Conservation (phyloP, 179 eudicot genomes). For the Pouteria campechiana region DNA sequence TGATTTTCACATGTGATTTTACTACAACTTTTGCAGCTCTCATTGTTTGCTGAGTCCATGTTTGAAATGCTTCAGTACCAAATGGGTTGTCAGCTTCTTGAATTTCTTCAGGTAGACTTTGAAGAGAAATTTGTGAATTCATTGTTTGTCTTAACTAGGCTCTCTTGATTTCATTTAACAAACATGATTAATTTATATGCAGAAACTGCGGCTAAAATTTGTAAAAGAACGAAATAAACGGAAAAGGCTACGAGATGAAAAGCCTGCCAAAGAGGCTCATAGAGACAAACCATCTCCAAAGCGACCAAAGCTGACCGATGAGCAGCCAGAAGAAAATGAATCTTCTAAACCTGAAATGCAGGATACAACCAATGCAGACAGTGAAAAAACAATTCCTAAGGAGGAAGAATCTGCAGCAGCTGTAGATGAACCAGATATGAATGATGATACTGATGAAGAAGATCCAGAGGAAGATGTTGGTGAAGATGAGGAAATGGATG, state of each 20-base stretch:
- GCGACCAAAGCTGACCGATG: slow-evolving; percentile 48
- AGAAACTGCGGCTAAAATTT: slow-evolving; percentile 75
- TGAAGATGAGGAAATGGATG: slow-evolving; percentile 44
- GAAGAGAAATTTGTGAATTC: background rate
- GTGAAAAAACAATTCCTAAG: slow-evolving; percentile 16
- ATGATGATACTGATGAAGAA: slow-evolving; percentile 26
- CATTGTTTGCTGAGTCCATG: slow-evolving; percentile 81
- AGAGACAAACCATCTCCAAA: slow-evolving; percentile 41
- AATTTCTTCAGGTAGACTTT: slow-evolving; percentile 70
- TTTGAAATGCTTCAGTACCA: slow-evolving; percentile 94
- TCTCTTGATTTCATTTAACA: background rate
- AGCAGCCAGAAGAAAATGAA: slow-evolving; percentile 17
- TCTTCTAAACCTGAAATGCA: slow-evolving; percentile 27
- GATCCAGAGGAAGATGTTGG: slow-evolving; percentile 19
- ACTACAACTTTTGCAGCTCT: slow-evolving; percentile 42
- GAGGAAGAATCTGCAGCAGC: slow-evolving; percentile 17
- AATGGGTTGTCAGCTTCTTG: slow-evolving; percentile 67
- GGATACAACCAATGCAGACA: slow-evolving; percentile 25
- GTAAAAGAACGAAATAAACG: slow-evolving; percentile 52
- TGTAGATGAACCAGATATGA: slow-evolving; percentile 17
- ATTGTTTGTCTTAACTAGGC: background rate
- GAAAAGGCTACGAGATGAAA: slow-evolving; percentile 71
- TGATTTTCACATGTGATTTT: background rate
- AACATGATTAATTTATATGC: background rate
- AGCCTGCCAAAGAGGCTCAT: slow-evolving; percentile 28